A percentile compares a stretch with the other conserved stretches of the same genome.
Evolutionary conservation across 2,329 filamentous ascomycete genomes (phyloP).

Genomic region (Colletotrichum tropicicola): DNA sequence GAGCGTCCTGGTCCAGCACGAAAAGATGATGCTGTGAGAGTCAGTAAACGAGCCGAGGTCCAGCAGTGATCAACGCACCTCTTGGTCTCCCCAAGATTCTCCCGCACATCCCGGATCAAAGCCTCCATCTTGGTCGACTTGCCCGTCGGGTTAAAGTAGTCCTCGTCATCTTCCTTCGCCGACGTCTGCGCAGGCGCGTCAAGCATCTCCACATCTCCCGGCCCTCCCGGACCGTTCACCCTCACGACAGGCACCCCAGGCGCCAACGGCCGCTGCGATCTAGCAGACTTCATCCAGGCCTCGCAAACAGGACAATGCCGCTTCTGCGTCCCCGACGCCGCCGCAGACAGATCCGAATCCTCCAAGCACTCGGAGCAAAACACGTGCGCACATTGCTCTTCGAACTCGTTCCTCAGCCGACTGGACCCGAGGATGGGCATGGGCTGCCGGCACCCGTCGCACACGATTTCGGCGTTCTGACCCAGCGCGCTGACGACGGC

Average conservation of each 20-base stretch:
- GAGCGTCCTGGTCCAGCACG: slow-evolving; percentile 54
- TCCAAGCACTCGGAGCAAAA: slow-evolving; percentile 42
- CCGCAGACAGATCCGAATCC: slow-evolving; percentile 18
- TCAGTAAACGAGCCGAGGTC: neutral
- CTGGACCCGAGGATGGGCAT: slow-evolving; percentile 39
- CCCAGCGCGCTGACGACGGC: slow-evolving; percentile 34
- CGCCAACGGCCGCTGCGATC: neutral
- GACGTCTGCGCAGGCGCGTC: neutral
- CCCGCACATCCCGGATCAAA: slow-evolving; percentile 40
- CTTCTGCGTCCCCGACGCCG: neutral
- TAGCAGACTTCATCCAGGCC: slow-evolving; percentile 9
- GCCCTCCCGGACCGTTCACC: neutral
- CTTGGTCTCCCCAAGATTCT: slow-evolving; percentile 35
- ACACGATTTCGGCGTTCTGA: slow-evolving; percentile 35
- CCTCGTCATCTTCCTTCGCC: slow-evolving; percentile 21
- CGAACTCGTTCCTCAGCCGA: slow-evolving; percentile 30
- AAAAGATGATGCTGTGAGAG: slow-evolving; percentile 52
- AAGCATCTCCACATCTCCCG: neutral
- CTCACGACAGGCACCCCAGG: neutral
- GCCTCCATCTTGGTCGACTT: slow-evolving; percentile 44
- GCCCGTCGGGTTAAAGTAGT: slow-evolving; percentile 39
- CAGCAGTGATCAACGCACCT: slow-evolving; percentile 32
- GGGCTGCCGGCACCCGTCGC: slow-evolving; percentile 43
- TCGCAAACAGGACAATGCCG: slow-evolving; percentile 37
- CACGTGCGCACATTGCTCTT: slow-evolving; percentile 39